phyloP scores from a whole-genome alignment of 768 basidiomycete genomes.

The Podaxis carcinomalis region DNA sequence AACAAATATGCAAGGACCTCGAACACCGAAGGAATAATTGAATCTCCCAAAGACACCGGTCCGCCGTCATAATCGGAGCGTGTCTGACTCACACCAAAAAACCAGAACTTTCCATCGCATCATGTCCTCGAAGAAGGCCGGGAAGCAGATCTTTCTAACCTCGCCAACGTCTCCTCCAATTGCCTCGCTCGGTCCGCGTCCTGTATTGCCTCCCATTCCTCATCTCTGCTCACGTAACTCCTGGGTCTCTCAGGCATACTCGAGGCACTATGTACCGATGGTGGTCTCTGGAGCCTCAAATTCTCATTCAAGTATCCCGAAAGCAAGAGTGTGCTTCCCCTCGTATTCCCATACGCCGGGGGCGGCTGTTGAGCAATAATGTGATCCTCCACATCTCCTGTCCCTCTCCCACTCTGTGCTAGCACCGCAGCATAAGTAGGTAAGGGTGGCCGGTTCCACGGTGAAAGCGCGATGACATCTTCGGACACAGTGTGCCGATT shows the following conservation, averaged over 20 bases:
- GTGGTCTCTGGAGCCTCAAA: conserved; percentile 44
- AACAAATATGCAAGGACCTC: background rate
- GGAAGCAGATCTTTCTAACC: conserved; percentile 29
- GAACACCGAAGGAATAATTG: background rate
- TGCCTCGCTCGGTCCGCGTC: conserved; percentile 48
- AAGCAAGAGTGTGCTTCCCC: conserved; percentile 62
- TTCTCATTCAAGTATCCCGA: conserved; percentile 46
- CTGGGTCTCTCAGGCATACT: conserved; percentile 36
- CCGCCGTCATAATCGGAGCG: background rate
- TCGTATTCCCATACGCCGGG: conserved; percentile 73
- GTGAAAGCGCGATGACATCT: conserved; percentile 43
- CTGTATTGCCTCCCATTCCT: conserved; percentile 51
- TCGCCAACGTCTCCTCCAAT: conserved; percentile 54
- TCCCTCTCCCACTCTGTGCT: conserved; percentile 63
- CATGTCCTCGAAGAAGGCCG: background rate
- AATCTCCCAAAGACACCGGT: background rate
- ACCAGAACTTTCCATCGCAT: background rate
- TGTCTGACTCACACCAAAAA: background rate
- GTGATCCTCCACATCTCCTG: conserved; percentile 73
- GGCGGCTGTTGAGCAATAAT: conserved; percentile 66
- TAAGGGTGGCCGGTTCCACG: conserved; percentile 68
- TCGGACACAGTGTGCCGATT: conserved; percentile 19
- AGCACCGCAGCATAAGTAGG: conserved; percentile 70
- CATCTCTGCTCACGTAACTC: conserved; percentile 52
- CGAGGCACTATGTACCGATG: conserved; percentile 28